Evolutionary conservation across 371 early-diverging fungal species (phyloP), one percentile per base, ranked within the genome.

Genomic region (Mortierella sp.): DNA sequence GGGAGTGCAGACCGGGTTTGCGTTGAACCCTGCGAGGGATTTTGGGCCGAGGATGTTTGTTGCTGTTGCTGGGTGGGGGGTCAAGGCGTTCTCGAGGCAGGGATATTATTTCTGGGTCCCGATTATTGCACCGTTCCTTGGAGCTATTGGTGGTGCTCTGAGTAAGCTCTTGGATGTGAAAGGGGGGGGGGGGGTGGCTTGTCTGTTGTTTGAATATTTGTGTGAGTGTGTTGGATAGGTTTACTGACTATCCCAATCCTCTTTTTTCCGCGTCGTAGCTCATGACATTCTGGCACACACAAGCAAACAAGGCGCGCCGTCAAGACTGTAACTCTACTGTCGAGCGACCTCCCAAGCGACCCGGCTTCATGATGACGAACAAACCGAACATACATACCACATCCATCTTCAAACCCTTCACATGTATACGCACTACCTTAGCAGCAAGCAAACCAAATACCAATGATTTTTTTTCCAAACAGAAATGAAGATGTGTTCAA

Each of bases 21-120:
- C 94, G 10, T 86, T 97, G 70, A 97, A 96, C 82, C 96, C 96
- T 59, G 97, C 97, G 16, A 93, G 96, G 78, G 97, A 97, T 89
- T 79, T 96, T 74, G 97, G 95, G 5, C 96, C 97, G 9, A 93
- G 97, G 34, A 72, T 95, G 14, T 95, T 96, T 79, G 92, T 95
- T 51, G 88, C 92, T 40, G 74, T 93, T 53, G 93, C 92, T 16
- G 95, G 95, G 16, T 97, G 94, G 91, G 91, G 95, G 96, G 28
- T 48, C 34, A 90, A 90, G 26, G 93, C 94, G 19, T 95, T 96
- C 85, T 88, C 90, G 2, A 89, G 84, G 9, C 82, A 88, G 67
- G 78, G 91, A 69, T 91, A 91, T 82, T 94, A 93, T 74, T 93
- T 94, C 61, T 90, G 94, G 89, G 91, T 96, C 9, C 96, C 97